Percentiles rank a stretch among this genome's conserved stretches.
phyloP scores from a whole-genome alignment of 495 filamentous ascomycete species.

The Stereocaulon alpinum region DNA sequence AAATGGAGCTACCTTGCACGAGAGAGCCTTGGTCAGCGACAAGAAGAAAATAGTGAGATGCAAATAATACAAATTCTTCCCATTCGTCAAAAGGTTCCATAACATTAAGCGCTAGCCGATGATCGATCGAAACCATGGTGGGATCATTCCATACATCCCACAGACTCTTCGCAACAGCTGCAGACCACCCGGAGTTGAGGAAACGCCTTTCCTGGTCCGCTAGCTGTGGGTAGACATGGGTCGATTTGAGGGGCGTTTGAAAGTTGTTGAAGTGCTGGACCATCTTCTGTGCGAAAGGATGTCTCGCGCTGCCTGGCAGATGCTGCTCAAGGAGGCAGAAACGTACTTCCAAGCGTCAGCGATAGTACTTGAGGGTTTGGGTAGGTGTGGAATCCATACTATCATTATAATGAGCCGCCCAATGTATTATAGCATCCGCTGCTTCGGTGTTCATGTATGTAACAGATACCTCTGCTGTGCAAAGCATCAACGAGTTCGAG shows the following conservation, averaged over 20 bases:
- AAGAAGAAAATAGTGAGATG: constrained; percentile 75
- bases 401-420: constrained; percentile 51
- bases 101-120: constrained; percentile 48
- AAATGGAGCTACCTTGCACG: too few species aligned
- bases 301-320: constrained; percentile 60
- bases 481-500: constrained; percentile 53
- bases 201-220: constrained; percentile 58
- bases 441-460: constrained; percentile 79
- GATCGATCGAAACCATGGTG: constrained; percentile 44
- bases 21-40: constrained; percentile 37
- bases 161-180: constrained; percentile 50
- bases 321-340: constrained; percentile 90
- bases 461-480: constrained; percentile 79
- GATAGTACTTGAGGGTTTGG: background rate
- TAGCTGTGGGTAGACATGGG: constrained; percentile 58
- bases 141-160: constrained; percentile 72
- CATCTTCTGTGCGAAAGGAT: constrained; percentile 87
- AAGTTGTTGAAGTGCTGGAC: constrained; percentile 73
- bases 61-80: constrained; percentile 88
- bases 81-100: constrained; percentile 89
- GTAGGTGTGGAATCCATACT: constrained; percentile 33
- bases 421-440: constrained; percentile 61
- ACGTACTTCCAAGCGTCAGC: constrained; percentile 23
- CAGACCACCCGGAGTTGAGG: constrained; percentile 49
- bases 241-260: constrained; percentile 61